Conservation (phyloP, 345 rosid genomes). For the Citrus hindsii region DNA sequence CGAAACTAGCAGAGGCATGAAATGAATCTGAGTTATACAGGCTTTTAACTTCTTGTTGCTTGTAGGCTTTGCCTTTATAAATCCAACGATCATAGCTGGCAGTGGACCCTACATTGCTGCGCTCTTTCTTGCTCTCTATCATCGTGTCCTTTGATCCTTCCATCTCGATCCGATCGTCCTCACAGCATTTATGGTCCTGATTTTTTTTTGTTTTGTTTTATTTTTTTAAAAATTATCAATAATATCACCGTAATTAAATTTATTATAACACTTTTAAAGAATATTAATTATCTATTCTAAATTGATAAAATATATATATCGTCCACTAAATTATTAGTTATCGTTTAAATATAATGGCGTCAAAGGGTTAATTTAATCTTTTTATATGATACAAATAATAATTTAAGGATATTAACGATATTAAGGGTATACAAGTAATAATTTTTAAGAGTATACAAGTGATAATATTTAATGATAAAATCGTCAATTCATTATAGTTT, state of each 20-base stretch:
- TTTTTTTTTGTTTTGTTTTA: too few species aligned
- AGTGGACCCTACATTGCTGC: background rate
- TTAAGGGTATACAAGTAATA: too few species aligned
- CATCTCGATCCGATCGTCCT: too few species aligned
- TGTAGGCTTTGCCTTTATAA: background rate
- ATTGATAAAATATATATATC: fast-evolving
- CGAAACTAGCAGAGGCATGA: background rate
- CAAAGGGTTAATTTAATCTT: fast-evolving
- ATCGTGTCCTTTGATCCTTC: background rate
- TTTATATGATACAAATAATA: too few species aligned
- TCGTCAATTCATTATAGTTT: fast-evolving
- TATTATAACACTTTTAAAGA: fast-evolving
- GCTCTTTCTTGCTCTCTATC: background rate
- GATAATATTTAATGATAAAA: too few species aligned
- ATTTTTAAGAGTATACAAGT: too few species aligned
- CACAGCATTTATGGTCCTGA: too few species aligned
- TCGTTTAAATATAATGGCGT: fast-evolving
- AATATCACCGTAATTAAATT: too few species aligned
- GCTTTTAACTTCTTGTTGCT: too few species aligned
- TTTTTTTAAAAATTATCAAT: too few species aligned
- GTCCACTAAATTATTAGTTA: fast-evolving
- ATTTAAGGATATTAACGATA: too few species aligned
- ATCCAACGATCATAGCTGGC: background rate
- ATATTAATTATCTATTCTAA: fast-evolving
- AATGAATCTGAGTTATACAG: background rate